Evolutionary conservation across 1,139 yeast genomes (phyloP).

Genomic region (Pichia sp.): DNA sequence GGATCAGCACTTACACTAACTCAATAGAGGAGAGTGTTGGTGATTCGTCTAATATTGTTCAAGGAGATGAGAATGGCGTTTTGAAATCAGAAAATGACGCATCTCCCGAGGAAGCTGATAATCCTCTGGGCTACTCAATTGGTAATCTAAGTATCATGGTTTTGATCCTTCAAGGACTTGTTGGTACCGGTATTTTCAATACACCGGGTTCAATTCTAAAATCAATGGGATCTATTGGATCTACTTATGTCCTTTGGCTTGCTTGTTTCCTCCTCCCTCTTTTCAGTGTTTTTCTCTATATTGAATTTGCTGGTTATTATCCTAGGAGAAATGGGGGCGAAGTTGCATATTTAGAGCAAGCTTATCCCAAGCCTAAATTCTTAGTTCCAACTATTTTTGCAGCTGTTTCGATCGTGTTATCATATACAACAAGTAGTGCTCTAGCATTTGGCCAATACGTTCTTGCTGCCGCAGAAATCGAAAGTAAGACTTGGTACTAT

Average conservation of each 20-base stretch:
- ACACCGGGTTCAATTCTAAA: constrained; percentile 38
- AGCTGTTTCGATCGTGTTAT: constrained; percentile 39
- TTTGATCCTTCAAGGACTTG: constrained; percentile 39
- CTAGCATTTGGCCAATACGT: constrained; percentile 41
- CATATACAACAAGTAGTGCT: constrained; percentile 40
- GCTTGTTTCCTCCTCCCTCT: constrained; percentile 38
- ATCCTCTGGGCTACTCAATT: constrained; percentile 40
- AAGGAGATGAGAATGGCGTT: neutral
- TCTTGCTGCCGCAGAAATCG: constrained; percentile 37
- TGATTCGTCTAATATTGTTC: neutral
- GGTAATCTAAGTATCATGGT: constrained; percentile 33
- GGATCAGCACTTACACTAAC: neutral
- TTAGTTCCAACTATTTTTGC: constrained; percentile 42
- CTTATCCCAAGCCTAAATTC: constrained; percentile 39
- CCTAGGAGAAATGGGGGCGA: constrained; percentile 38
- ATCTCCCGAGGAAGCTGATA: constrained; percentile 14
- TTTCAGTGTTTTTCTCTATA: constrained; percentile 36
- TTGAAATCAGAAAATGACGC: neutral
- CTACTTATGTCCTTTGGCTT: constrained; percentile 42
- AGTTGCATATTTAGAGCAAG: constrained; percentile 43
- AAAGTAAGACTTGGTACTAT: constrained; percentile 38
- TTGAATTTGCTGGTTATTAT: constrained; percentile 40
- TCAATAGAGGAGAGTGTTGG: neutral
- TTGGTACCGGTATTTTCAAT: constrained; percentile 45
- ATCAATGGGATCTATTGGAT: constrained; percentile 41